Percentiles rank a stretch among this genome's conserved stretches.
These are phyloP conservation scores for Guillardia theta DNA, from an alignment of 78 protist genomes.

Conservation along the genomic window DNA sequence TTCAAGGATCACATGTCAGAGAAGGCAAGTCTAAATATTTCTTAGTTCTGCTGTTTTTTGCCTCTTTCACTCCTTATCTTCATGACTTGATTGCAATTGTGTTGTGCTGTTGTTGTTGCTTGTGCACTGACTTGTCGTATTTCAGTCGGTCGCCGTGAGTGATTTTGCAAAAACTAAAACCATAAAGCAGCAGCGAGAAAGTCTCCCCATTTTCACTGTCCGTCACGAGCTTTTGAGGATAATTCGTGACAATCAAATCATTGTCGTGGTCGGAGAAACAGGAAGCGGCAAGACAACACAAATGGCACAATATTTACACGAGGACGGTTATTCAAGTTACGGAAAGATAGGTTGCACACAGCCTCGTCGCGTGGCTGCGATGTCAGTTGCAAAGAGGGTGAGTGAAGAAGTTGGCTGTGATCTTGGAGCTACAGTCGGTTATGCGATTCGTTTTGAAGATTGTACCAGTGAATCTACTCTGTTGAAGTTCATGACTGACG, in stretches of 20 bases:
- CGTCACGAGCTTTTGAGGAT: conserved; percentile 61
- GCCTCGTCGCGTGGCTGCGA: conserved; percentile 97
- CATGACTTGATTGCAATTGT: too few species aligned
- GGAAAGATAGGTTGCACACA: conserved; percentile 96
- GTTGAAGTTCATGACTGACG: conserved; percentile 59
- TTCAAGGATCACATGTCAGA: background rate
- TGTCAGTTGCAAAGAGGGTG: conserved; percentile 95
- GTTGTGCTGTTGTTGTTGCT: too few species aligned
- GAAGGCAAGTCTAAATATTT: background rate
- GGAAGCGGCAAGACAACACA: conserved; percentile 99
- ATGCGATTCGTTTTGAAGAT: conserved; percentile 57
- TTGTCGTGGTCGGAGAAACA: conserved; percentile 94
- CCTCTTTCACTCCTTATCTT: background rate
- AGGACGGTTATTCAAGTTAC: conserved; percentile 80
- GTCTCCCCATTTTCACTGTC: conserved; percentile 86
- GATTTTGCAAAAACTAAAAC: conserved; percentile 83
- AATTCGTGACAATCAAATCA: background rate
- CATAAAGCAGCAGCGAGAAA: conserved; percentile 87
- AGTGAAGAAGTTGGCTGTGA: conserved; percentile 44
- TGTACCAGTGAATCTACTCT: conserved; percentile 92
- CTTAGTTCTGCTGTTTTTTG: background rate
- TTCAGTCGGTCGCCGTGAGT: too few species aligned
- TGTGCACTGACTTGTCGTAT: too few species aligned
- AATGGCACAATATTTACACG: conserved; percentile 88
- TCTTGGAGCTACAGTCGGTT: conserved; percentile 54